phyloP scores from a whole-genome alignment of 306 rosid species.

The Cucumis cinereus region DNA sequence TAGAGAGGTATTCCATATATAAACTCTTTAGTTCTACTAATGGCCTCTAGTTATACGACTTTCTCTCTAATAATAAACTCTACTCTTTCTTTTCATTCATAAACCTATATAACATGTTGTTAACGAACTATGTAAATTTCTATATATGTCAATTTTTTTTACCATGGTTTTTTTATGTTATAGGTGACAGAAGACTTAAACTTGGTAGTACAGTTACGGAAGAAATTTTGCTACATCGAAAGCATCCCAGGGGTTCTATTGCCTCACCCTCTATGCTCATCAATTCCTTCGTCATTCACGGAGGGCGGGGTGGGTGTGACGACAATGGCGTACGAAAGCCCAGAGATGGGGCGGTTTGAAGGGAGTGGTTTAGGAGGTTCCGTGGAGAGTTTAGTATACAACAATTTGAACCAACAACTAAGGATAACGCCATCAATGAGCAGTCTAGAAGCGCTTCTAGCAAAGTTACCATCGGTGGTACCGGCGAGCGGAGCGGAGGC shows the following conservation, averaged over 20 bases:
- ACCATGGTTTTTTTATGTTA: not conserved
- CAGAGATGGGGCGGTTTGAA: slow-evolving; percentile 42
- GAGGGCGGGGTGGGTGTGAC: not conserved
- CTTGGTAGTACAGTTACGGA: slow-evolving; percentile 65
- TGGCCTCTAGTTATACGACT: too few relatives aligned
- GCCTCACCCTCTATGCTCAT: slow-evolving; percentile 84
- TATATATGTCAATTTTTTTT: too few relatives aligned
- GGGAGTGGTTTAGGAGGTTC: slow-evolving; percentile 11
- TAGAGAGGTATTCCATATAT: too few relatives aligned
- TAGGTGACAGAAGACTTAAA: slow-evolving; percentile 81
- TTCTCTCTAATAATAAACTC: too few relatives aligned
- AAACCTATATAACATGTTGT: too few relatives aligned
- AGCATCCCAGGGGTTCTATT: slow-evolving; percentile 94
- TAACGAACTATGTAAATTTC: too few relatives aligned
- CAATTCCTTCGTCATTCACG: slow-evolving; percentile 22
- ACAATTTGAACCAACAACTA: slow-evolving; percentile 27
- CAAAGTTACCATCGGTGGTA: slow-evolving; percentile 58
- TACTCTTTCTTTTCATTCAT: too few relatives aligned
- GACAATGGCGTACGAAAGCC: slow-evolving; percentile 13
- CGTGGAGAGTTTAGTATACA: slow-evolving; percentile 14
- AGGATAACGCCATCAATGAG: slow-evolving; percentile 63
- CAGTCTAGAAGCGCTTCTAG: slow-evolving; percentile 59
- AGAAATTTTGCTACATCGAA: slow-evolving; percentile 84
- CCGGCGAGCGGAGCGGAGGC: slow-evolving; percentile 15
- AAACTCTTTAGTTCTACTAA: too few relatives aligned